Conservation (phyloP, 1,139 yeast species). For the Saccharomycopsis hybrid region DNA sequence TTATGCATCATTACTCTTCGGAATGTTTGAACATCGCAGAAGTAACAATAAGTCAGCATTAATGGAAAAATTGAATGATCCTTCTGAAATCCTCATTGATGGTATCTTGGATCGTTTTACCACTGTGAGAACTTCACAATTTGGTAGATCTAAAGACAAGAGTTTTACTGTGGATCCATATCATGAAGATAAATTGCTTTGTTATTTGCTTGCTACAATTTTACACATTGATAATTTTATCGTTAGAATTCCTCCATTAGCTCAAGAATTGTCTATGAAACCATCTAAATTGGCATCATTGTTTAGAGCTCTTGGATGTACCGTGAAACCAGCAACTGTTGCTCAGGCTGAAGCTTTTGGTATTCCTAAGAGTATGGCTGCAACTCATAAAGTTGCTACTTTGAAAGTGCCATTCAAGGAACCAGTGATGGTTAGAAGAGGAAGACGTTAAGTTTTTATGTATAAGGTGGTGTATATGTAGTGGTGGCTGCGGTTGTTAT, state of each 20-base stretch:
- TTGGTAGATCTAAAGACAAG: constrained; percentile 69
- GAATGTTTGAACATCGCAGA: constrained; percentile 71
- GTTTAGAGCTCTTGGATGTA: constrained; percentile 79
- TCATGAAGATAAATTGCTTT: constrained; percentile 77
- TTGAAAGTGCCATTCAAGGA: constrained; percentile 84
- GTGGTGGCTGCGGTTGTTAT: no score
- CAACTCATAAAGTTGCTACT: constrained; percentile 70
- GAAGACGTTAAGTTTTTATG: constrained; percentile 26
- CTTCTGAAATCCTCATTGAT: constrained; percentile 69
- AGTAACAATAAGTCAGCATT: constrained; percentile 54
- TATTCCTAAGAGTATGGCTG: constrained; percentile 58
- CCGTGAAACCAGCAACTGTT: constrained; percentile 65
- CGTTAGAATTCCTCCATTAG: constrained; percentile 73
- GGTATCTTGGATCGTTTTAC: constrained; percentile 69
- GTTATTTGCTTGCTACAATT: constrained; percentile 66
- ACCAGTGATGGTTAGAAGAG: constrained; percentile 76
- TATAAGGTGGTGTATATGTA: not conserved
- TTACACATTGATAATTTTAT: constrained; percentile 72
- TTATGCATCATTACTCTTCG: constrained; percentile 73
- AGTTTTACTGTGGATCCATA: constrained; percentile 77
- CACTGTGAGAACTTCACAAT: constrained; percentile 53
- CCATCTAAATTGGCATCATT: constrained; percentile 66
- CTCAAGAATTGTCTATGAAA: constrained; percentile 77
- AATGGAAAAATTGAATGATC: constrained; percentile 54
- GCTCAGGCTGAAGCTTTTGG: constrained; percentile 81